Percentiles rank a stretch among this genome's conserved stretches.
Evolutionary conservation across 805 yeast species (phyloP).

Genomic region (Ogataea haglerorum): DNA sequence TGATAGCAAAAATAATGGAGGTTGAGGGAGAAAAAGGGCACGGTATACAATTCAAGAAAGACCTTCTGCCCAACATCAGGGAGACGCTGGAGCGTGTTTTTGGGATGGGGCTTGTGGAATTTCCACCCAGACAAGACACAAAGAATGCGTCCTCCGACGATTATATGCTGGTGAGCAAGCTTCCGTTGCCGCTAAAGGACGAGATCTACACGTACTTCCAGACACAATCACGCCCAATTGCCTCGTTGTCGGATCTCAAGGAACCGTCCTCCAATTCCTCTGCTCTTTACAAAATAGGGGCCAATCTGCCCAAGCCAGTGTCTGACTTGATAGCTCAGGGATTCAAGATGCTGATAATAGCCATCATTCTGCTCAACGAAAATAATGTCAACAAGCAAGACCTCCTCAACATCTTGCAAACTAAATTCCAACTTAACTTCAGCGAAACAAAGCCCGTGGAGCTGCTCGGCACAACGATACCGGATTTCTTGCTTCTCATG

Average conservation of each 20-base stretch:
- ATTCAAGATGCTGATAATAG: conserved; percentile 24
- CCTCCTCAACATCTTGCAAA: conserved; percentile 21
- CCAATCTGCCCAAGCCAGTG: conserved; percentile 27
- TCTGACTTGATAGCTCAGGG: conserved; percentile 26
- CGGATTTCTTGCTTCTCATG: conserved; percentile 21
- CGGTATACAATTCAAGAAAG: conserved; percentile 26
- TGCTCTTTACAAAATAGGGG: conserved; percentile 11
- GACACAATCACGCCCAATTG: conserved; percentile 7
- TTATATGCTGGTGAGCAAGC: conserved; percentile 24
- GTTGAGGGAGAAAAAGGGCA: conserved; percentile 29
- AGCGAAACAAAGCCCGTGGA: conserved; percentile 22
- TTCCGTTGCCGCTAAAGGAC: conserved; percentile 23
- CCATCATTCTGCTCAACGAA: conserved; percentile 26
- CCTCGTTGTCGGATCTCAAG: conserved; percentile 14
- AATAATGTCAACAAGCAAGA: conserved; percentile 30
- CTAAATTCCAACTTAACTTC: conserved; percentile 23
- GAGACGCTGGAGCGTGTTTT: conserved; percentile 17
- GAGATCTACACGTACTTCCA: conserved; percentile 20
- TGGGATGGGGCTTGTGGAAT: conserved; percentile 27
- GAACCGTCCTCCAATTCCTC: conserved; percentile 5
- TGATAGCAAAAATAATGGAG: conserved; percentile 28
- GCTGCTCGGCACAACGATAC: conserved; percentile 20
- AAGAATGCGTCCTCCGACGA: conserved; percentile 17
- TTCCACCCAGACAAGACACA: conserved; percentile 12
- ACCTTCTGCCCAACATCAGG: conserved; percentile 21